These are phyloP conservation scores for Alternaria ventricosa DNA, from an alignment of 2,329 filamentous ascomycete genomes.

Conservation along the genomic window DNA sequence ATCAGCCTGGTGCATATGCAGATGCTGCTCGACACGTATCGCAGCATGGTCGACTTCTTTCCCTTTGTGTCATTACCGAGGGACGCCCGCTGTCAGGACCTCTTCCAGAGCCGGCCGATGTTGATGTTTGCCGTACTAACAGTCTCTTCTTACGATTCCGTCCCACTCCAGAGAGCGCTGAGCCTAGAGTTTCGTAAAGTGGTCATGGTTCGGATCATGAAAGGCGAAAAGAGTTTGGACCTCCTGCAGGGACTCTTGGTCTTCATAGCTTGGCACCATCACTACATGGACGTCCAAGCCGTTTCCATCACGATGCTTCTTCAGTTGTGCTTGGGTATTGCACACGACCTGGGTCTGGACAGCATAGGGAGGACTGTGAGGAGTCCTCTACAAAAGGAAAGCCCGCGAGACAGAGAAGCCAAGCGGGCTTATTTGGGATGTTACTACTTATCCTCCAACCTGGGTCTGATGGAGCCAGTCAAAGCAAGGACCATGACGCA, in stretches of 20 bases:
- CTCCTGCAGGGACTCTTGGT: conserved; percentile 41
- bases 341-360: conserved; percentile 41
- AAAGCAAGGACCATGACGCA: conserved; percentile 34
- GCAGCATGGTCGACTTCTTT: conserved; percentile 43
- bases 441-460: conserved; percentile 41
- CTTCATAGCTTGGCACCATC: conserved; percentile 48
- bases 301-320: conserved; percentile 44
- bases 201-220: conserved; percentile 44
- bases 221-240: conserved; percentile 45
- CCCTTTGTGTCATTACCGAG: conserved; percentile 43
- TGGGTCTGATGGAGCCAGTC: conserved; percentile 33
- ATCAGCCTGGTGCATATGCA: conserved; percentile 47
- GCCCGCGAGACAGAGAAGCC: conserved; percentile 35
- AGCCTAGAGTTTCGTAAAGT: conserved; percentile 48
- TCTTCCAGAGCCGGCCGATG: conserved; percentile 41
- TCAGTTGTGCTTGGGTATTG: conserved; percentile 43
- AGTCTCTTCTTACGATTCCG: conserved; percentile 42
- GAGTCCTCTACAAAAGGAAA: conserved; percentile 29
- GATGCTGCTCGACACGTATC: conserved; percentile 39
- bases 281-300: conserved; percentile 45
- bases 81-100: conserved; percentile 32
- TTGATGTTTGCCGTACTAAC: conserved; percentile 45
- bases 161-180: conserved; percentile 35
- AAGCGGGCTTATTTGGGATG: conserved; percentile 46
- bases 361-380: conserved; percentile 25